phyloP scores from a whole-genome alignment of 495 filamentous ascomycete genomes.

The Lepidopterella palustris region DNA sequence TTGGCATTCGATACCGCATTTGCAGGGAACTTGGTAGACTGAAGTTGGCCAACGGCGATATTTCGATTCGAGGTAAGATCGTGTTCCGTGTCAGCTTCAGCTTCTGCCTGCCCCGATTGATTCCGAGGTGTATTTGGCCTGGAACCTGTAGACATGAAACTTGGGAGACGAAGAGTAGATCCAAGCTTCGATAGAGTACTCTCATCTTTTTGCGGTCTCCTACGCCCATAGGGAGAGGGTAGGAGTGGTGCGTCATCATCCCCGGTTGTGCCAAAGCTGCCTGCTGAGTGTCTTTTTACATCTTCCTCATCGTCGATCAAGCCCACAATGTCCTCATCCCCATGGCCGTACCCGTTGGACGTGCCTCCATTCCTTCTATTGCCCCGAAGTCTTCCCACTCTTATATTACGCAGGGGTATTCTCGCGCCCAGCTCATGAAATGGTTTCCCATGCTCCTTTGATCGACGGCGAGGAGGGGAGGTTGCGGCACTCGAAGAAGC shows the following conservation, averaged over 20 bases:
- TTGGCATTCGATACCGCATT: constrained; percentile 95
- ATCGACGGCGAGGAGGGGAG: constrained; percentile 15
- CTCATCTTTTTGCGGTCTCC: constrained; percentile 10
- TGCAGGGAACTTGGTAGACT: constrained; percentile 58
- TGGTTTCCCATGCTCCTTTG: constrained; percentile 17
- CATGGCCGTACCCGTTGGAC: constrained; percentile 6
- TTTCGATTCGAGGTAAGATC: constrained; percentile 32
- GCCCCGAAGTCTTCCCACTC: constrained; percentile 29
- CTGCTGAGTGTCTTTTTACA: constrained; percentile 25
- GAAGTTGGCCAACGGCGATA: constrained; percentile 34
- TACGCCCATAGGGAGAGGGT: constrained; percentile 6
- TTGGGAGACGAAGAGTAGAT: constrained; percentile 24
- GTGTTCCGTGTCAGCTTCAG: constrained; percentile 30
- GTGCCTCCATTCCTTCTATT: constrained; percentile 8
- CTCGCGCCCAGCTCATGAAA: constrained; percentile 29
- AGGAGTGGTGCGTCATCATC: constrained; percentile 36
- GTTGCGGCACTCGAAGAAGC: constrained; percentile 10
- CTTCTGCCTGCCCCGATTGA: constrained; percentile 18
- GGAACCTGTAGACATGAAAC: constrained; percentile 23
- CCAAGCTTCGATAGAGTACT: constrained; percentile 20
- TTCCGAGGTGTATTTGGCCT: constrained; percentile 7
- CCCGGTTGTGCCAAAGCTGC: constrained; percentile 23
- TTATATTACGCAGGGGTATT: constrained; percentile 38
- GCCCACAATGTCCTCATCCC: constrained; percentile 31
- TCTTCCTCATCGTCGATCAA: constrained; percentile 32